Evolutionary conservation across 1,284 basidiomycete species (phyloP).

Genomic region (Rhodofomes roseus): DNA sequence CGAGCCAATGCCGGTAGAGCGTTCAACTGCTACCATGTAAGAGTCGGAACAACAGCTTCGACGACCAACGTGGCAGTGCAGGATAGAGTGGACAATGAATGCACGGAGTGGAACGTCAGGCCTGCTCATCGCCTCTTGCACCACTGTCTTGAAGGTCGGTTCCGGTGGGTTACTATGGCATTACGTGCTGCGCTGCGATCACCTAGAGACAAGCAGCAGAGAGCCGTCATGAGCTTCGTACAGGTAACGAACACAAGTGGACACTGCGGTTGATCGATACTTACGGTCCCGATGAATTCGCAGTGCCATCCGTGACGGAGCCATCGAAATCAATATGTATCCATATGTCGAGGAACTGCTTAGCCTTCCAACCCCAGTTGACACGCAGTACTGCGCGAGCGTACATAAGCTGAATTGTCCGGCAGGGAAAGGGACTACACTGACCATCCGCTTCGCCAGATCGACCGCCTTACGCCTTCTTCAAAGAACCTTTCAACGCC

Average conservation of each 20-base stretch:
- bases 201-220: too few species aligned
- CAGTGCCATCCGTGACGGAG: neutral
- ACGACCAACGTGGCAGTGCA: neutral
- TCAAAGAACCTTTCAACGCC: neutral
- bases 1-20: neutral
- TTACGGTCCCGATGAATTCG: neutral
- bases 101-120: too few species aligned
- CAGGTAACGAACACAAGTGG: too few species aligned
- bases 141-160: too few species aligned
- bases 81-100: too few species aligned
- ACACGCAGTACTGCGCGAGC: neutral
- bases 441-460: neutral
- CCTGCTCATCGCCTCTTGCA: too few species aligned
- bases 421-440: neutral
- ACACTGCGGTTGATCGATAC: neutral
- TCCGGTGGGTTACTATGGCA: too few species aligned
- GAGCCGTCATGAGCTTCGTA: too few species aligned
- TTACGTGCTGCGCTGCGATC: too few species aligned
- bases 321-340: neutral
- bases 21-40: neutral
- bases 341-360: neutral
- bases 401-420: neutral
- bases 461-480: neutral
- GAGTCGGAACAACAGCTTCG: neutral
- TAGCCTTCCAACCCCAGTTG: neutral